phyloP scores from a whole-genome alignment of 2,329 filamentous ascomycete genomes.

The Cadophora gregata region DNA sequence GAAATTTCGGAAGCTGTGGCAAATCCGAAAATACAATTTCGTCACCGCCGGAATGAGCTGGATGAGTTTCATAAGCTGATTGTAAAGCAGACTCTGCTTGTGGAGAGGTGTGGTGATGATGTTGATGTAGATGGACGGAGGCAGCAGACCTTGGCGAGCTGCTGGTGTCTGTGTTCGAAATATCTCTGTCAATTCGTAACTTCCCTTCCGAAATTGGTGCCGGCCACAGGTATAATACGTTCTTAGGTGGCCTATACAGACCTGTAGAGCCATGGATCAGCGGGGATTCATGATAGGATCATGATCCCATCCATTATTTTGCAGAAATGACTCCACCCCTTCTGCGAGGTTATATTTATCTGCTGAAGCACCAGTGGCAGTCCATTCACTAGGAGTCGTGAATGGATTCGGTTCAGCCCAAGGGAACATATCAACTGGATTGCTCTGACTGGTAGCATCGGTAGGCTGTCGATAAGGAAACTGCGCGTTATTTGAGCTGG shows the following conservation, averaged over 20 bases:
- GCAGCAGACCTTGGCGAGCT: not conserved
- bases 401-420: constrained; percentile 11
- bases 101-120: not conserved
- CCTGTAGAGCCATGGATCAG: not conserved
- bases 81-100: not conserved
- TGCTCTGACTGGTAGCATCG: not conserved
- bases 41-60: not conserved
- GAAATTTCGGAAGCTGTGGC: not conserved
- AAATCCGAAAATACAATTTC: not conserved
- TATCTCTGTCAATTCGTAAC: not conserved
- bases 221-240: no score
- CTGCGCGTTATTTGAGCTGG: constrained; percentile 11
- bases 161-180: not conserved
- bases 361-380: not conserved
- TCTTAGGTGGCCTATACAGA: not conserved
- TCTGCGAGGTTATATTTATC: not conserved
- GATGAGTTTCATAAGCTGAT: not conserved
- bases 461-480: constrained; percentile 26
- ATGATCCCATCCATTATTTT: constrained; percentile 19
- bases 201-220: not conserved
- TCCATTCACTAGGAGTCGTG: not conserved
- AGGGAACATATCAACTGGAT: not conserved
- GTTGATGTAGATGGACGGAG: not conserved
- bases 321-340: constrained; percentile 12
- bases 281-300: not conserved